phyloP scores from a whole-genome alignment of 2,329 filamentous ascomycete species.

The Fusarium continuum region DNA sequence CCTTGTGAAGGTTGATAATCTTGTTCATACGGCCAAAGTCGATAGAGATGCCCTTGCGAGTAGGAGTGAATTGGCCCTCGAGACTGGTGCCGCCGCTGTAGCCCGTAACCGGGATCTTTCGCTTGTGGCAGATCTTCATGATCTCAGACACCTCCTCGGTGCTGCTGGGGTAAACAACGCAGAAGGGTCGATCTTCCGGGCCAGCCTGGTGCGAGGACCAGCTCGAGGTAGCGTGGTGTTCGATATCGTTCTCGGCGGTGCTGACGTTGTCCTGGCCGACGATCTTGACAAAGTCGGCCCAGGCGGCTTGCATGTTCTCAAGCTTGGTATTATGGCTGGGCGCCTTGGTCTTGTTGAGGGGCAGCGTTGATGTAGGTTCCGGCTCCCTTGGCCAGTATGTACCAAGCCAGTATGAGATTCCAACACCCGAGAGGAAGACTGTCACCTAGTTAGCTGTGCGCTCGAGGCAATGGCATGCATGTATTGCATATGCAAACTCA shows the following conservation, averaged over 20 bases:
- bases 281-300: constrained; percentile 73
- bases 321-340: constrained; percentile 67
- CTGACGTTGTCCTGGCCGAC: constrained; percentile 73
- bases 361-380: constrained; percentile 66
- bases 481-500: constrained; percentile 46
- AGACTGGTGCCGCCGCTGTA: constrained; percentile 90
- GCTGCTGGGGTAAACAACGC: constrained; percentile 78
- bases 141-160: constrained; percentile 87
- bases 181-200: constrained; percentile 64
- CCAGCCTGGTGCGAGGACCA: constrained; percentile 69
- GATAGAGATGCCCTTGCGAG: constrained; percentile 82
- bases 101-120: constrained; percentile 84
- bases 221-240: constrained; percentile 66
- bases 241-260: constrained; percentile 64
- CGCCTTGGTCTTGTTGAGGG: constrained; percentile 60
- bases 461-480: background rate
- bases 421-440: constrained; percentile 64
- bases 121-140: constrained; percentile 86
- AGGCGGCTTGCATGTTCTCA: constrained; percentile 73
- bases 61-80: constrained; percentile 88
- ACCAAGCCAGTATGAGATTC: constrained; percentile 67
- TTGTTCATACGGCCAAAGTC: constrained; percentile 89
- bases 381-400: constrained; percentile 61
- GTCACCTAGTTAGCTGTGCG: constrained; percentile 5
- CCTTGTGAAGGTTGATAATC: constrained; percentile 79